Evolutionary conservation across 257 asterid species (phyloP).

Genomic region (Petunia axillaris): DNA sequence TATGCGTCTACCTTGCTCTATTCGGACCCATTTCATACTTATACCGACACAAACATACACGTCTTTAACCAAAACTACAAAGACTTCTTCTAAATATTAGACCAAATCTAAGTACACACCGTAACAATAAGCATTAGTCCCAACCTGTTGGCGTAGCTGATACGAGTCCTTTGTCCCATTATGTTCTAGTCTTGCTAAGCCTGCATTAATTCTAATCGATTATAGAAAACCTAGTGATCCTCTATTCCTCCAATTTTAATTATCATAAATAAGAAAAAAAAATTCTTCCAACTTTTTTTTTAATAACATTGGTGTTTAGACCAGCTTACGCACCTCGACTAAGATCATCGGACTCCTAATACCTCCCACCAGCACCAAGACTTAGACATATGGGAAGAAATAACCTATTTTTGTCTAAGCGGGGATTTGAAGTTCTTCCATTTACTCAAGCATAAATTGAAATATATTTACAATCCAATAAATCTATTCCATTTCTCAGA

Average conservation of each 20-base stretch:
- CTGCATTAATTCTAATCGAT: not conserved
- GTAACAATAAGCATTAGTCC: not conserved
- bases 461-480: not conserved
- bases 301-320: too few relatives aligned
- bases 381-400: too few relatives aligned
- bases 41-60: not conserved
- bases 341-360: too few relatives aligned
- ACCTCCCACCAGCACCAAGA: too few relatives aligned
- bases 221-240: not conserved
- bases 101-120: not conserved
- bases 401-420: too few relatives aligned
- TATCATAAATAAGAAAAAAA: too few relatives aligned
- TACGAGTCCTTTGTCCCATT: not conserved
- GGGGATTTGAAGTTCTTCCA: not conserved
- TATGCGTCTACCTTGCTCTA: not conserved
- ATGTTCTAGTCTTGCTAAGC: not conserved
- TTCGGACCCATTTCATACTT: not conserved
- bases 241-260: too few relatives aligned
- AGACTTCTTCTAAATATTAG: not conserved
- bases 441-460: too few relatives aligned
- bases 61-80: not conserved
- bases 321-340: too few relatives aligned
- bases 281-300: too few relatives aligned
- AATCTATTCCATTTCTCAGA: conserved; percentile 9
- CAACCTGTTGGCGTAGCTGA: not conserved